Conservation (phyloP, 768 basidiomycete species). For the Baorangia bicolor region DNA sequence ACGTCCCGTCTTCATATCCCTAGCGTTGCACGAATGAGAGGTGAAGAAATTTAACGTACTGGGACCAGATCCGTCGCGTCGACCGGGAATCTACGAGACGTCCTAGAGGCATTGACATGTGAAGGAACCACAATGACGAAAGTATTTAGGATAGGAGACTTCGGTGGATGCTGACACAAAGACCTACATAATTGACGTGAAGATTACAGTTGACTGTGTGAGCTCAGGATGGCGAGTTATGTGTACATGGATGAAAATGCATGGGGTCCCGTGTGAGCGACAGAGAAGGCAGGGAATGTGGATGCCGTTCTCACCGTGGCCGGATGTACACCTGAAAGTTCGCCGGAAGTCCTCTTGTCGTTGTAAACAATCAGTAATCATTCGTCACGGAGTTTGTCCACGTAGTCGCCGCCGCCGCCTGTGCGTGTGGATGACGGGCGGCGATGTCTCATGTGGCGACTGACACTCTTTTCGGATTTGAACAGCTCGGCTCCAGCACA, state of each 20-base stretch:
- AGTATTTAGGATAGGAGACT: conserved; percentile 38
- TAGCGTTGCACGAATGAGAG: neutral
- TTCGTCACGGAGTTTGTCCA: conserved; percentile 10
- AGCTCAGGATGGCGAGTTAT: neutral
- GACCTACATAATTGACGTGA: conserved; percentile 30
- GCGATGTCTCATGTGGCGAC: neutral
- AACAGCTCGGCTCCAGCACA: neutral
- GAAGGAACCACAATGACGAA: conserved; percentile 44
- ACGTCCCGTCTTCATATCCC: neutral
- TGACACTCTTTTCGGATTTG: neutral
- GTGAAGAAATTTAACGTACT: conserved; percentile 11
- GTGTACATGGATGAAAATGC: neutral
- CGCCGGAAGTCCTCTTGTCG: neutral
- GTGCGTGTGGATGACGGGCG: neutral
- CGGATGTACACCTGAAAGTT: neutral
- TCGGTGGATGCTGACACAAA: conserved; percentile 45
- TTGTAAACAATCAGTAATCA: neutral
- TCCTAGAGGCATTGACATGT: conserved; percentile 42
- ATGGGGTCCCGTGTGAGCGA: conserved; percentile 15
- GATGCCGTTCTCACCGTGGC: conserved; percentile 4
- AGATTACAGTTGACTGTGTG: neutral
- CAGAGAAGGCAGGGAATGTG: neutral
- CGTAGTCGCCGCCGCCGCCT: conserved; percentile 12
- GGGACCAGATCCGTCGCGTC: conserved; percentile 48
- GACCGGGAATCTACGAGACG: conserved; percentile 21